Conservation (phyloP, 1,284 basidiomycete species). For the Ustilago crameri region DNA sequence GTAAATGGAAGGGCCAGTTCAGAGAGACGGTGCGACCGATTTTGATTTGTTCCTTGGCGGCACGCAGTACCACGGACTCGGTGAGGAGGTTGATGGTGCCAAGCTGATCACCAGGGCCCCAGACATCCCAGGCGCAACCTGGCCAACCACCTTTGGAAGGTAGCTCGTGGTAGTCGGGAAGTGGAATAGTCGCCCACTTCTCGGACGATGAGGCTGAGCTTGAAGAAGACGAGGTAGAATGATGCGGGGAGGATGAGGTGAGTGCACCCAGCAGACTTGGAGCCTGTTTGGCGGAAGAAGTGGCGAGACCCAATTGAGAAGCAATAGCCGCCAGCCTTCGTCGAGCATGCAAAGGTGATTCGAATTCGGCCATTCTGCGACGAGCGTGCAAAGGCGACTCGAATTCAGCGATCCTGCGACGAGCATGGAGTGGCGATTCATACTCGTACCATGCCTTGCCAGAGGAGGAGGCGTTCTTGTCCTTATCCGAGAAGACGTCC, state of each 20-base stretch:
- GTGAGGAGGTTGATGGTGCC: conserved; percentile 79
- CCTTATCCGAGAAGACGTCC: conserved; percentile 20
- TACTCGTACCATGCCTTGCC: conserved; percentile 38
- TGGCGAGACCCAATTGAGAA: conserved; percentile 48
- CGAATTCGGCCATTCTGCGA: conserved; percentile 38
- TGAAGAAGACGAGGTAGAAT: conserved; percentile 5
- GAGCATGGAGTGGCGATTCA: conserved; percentile 38
- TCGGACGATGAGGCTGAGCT: conserved; percentile 6
- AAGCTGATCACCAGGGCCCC: conserved; percentile 77
- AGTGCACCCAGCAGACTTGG: conserved; percentile 18
- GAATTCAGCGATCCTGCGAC: conserved; percentile 23
- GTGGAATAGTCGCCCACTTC: conserved; percentile 39
- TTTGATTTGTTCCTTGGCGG: conserved; percentile 76
- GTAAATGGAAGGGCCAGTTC: conserved; percentile 59
- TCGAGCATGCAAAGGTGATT: conserved; percentile 43
- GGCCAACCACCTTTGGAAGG: conserved; percentile 56
- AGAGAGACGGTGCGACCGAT: conserved; percentile 44
- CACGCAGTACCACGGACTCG: conserved; percentile 74
- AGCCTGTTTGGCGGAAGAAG: conserved; percentile 36
- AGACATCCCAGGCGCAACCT: conserved; percentile 75
- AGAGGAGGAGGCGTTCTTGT: conserved; percentile 12
- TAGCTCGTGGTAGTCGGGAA: conserved; percentile 52
- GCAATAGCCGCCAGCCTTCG: conserved; percentile 50
- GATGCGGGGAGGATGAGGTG: conserved; percentile 11
- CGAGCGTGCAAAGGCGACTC: conserved; percentile 47